Evolutionary conservation across 805 yeast genomes (phyloP).

Genomic region (Myxozyma lipomycoides): DNA sequence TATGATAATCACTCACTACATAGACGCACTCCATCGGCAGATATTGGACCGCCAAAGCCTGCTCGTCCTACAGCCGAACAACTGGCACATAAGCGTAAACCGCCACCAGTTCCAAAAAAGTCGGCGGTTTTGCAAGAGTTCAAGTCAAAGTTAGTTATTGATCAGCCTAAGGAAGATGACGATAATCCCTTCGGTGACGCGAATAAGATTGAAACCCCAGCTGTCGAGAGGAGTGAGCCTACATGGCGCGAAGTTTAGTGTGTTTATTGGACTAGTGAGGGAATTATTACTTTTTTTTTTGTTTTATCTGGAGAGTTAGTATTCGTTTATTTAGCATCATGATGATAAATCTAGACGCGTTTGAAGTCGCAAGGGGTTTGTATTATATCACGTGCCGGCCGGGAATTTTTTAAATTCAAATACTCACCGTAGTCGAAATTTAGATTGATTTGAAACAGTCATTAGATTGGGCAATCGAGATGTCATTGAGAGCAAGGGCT

Average conservation of each 20-base stretch:
- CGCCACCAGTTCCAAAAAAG: conserved; percentile 30
- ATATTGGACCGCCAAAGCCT: conserved; percentile 1
- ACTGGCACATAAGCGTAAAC: conserved; percentile 28
- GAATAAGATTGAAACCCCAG: conserved; percentile 34
- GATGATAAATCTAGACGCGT: not conserved
- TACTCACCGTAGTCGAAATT: no score
- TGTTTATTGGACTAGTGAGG: no score
- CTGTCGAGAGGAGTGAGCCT: conserved; percentile 15
- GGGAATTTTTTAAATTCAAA: not conserved
- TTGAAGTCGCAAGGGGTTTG: not conserved
- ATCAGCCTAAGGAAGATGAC: conserved; percentile 27
- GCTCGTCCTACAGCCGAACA: conserved; percentile 18
- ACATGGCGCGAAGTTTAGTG: conserved; percentile 18
- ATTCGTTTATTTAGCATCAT: not conserved
- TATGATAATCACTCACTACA: not conserved
- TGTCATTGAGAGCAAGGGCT: no score
- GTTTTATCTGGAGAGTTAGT: not conserved
- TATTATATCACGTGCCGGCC: not conserved
- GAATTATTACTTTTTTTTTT: no score
- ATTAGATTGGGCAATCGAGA: no score
- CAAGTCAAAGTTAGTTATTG: conserved; percentile 18
- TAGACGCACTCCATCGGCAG: conserved; percentile 7
- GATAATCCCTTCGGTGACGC: conserved; percentile 52
- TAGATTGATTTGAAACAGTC: no score
- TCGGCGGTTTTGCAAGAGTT: conserved; percentile 22